Conservation (phyloP, 179 eudicot species). For the Spergularia azorica region DNA sequence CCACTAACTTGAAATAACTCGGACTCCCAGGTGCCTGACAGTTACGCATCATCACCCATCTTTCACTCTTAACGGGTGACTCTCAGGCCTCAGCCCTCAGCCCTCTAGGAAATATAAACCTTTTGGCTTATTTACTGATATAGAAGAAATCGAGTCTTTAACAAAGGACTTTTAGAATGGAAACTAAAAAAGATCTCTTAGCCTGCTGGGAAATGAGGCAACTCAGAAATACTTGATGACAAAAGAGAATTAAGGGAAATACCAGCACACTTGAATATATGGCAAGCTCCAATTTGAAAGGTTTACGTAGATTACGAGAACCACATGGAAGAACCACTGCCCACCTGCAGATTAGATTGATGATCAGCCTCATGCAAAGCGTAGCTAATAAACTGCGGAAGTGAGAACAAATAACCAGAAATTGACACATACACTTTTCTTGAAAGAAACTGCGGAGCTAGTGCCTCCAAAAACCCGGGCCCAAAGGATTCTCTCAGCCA, state of each 20-base stretch:
- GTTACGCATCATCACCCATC: neutral
- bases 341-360: conserved; percentile 63
- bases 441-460: conserved; percentile 82
- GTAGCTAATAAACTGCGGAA: neutral
- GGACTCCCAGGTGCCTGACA: neutral
- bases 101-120: too few relatives aligned
- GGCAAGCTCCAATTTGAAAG: conserved; percentile 94
- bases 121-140: too few relatives aligned
- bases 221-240: neutral
- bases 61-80: too few relatives aligned
- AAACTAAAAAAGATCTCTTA: neutral
- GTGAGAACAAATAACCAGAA: neutral
- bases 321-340: conserved; percentile 81
- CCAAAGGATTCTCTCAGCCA: conserved; percentile 88
- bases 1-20: neutral
- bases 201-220: neutral
- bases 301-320: conserved; percentile 66
- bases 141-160: neutral
- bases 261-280: conserved; percentile 72
- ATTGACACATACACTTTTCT: conserved; percentile 77
- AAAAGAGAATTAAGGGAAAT: conserved; percentile 14
- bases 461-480: conserved; percentile 77
- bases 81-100: too few relatives aligned
- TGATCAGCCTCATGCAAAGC: neutral
- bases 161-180: neutral